A percentile compares a stretch with the other conserved stretches of the same genome.
Evolutionary conservation across 495 filamentous ascomycete species (phyloP).

Genomic region (Hypoxylon cercidicola): DNA sequence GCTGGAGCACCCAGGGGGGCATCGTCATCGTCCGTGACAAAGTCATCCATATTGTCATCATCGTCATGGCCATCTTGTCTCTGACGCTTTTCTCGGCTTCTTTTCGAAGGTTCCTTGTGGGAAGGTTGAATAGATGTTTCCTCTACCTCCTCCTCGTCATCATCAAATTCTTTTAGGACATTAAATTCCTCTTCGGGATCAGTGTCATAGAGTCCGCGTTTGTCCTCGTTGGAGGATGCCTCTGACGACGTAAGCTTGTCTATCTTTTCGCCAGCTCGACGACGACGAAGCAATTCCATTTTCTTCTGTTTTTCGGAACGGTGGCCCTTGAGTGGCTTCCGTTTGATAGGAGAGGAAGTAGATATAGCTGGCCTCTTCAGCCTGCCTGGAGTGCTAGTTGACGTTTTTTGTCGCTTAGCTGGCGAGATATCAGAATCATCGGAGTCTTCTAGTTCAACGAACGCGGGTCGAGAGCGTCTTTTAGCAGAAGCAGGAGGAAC

Average conservation of each 20-base stretch:
- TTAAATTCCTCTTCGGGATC: conserved; percentile 49
- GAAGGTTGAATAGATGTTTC: conserved; percentile 27
- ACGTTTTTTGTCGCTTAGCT: conserved; percentile 36
- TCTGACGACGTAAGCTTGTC: conserved; percentile 51
- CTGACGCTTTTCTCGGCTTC: conserved; percentile 24
- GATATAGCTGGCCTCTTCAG: conserved; percentile 22
- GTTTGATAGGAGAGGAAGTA: conserved; percentile 36
- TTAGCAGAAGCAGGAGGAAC: conserved; percentile 16
- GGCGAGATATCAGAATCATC: conserved; percentile 34
- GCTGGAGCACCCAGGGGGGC: conserved; percentile 70
- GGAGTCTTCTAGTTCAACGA: conserved; percentile 36
- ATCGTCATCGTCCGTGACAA: conserved; percentile 74
- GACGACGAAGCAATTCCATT: conserved; percentile 66
- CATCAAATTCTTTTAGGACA: conserved; percentile 57
- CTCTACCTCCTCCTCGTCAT: conserved; percentile 53
- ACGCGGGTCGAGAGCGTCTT: conserved; percentile 8
- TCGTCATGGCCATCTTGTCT: conserved; percentile 47
- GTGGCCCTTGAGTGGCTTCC: conserved; percentile 26
- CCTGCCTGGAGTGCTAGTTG: conserved; percentile 31
- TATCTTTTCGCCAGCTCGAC: conserved; percentile 67
- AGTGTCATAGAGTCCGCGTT: conserved; percentile 54
- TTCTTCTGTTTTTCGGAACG: conserved; percentile 47
- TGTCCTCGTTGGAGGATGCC: conserved; percentile 47
- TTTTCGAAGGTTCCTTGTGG: conserved; percentile 24
- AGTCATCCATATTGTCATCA: conserved; percentile 73